These are phyloP conservation scores for Aspergillus amoenus DNA, from an alignment of 2,329 filamentous ascomycete species.

Conservation along the genomic window DNA sequence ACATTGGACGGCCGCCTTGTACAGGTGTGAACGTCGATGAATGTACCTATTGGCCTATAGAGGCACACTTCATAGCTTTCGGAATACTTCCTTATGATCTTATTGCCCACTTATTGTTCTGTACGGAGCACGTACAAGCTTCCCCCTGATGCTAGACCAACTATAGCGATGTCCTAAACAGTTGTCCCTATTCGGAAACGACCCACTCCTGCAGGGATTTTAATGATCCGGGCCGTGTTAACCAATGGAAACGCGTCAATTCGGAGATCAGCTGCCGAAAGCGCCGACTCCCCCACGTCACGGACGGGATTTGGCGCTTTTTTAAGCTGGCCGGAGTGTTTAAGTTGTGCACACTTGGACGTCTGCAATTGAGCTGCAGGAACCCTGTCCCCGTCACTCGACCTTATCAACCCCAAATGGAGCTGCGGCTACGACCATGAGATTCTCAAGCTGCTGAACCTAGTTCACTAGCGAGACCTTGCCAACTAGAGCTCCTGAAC, in stretches of 20 bases:
- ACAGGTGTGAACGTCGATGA: constrained; percentile 15
- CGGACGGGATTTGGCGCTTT: constrained; percentile 17
- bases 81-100: background rate
- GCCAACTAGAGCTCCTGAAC: constrained; percentile 10
- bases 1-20: constrained; percentile 13
- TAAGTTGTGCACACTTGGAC: background rate
- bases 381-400: background rate
- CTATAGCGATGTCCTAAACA: constrained; percentile 13
- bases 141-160: background rate
- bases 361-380: constrained; percentile 2
- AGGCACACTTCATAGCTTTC: background rate
- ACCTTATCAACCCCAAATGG: constrained; percentile 7
- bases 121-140: too few species aligned
- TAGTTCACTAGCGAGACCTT: constrained; percentile 12
- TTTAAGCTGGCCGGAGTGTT: background rate
- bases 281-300: constrained; percentile 33
- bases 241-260: constrained; percentile 26
- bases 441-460: constrained; percentile 14
- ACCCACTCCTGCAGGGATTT: constrained; percentile 17
- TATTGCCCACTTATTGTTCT: background rate
- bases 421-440: constrained; percentile 16
- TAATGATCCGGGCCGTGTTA: constrained; percentile 18
- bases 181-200: constrained; percentile 17
- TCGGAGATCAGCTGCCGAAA: constrained; percentile 25
- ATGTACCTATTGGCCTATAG: constrained; percentile 9